phyloP scores from a whole-genome alignment of 163 green algal species.

The Coccomyxa subellipsoidea region DNA sequence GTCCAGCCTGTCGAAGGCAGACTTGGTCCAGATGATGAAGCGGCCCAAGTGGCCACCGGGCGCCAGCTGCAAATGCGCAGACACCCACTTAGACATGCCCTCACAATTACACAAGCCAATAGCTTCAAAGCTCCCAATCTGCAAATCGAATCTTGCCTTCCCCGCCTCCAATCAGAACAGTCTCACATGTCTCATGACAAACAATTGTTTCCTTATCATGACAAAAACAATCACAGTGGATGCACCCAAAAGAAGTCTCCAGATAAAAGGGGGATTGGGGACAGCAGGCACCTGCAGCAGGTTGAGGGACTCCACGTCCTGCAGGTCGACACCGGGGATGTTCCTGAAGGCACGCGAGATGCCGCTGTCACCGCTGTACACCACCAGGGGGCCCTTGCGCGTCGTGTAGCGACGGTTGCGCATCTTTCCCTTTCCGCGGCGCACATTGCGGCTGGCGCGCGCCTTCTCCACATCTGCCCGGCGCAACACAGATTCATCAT shows the following conservation, averaged over 20 bases:
- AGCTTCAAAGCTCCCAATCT: too few relatives aligned
- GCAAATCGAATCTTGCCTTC: too few relatives aligned
- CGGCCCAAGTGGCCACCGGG: slow-evolving; percentile 96
- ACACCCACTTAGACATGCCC: too few relatives aligned
- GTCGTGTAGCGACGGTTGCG: slow-evolving; percentile 89
- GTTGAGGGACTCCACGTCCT: slow-evolving; percentile 86
- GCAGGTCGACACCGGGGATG: slow-evolving; percentile 93
- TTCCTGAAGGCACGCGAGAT: slow-evolving; percentile 95
- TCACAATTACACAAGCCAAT: too few relatives aligned
- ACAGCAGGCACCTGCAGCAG: slow-evolving; percentile 76
- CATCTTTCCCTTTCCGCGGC: slow-evolving; percentile 97
- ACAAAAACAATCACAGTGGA: too few relatives aligned
- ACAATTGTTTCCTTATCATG: too few relatives aligned
- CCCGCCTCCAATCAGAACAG: too few relatives aligned
- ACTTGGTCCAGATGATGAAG: slow-evolving; percentile 98
- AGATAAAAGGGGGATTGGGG: too few relatives aligned
- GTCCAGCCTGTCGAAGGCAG: slow-evolving; percentile 92
- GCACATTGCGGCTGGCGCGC: slow-evolving; percentile 54
- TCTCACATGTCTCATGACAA: too few relatives aligned
- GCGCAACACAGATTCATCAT: too few relatives aligned
- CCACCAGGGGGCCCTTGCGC: slow-evolving; percentile 87
- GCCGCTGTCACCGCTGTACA: slow-evolving; percentile 84
- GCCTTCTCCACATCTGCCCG: slow-evolving; percentile 90
- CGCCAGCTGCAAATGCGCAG: slow-evolving; percentile 87
- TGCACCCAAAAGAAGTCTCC: too few relatives aligned